These are phyloP conservation scores for Ogataea trehalophila DNA, from an alignment of 805 yeast species.

Conservation along the genomic window DNA sequence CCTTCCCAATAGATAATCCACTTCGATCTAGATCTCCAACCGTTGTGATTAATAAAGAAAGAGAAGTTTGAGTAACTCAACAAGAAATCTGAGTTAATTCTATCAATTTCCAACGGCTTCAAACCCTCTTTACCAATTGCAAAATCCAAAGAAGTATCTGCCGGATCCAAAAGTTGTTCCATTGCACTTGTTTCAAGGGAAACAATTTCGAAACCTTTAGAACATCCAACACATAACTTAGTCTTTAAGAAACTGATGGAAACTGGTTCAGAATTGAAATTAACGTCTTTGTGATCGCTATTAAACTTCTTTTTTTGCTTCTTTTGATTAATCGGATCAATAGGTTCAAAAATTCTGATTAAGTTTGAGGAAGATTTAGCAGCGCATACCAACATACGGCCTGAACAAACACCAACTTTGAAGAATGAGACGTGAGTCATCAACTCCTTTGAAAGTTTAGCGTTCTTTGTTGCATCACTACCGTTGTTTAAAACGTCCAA, in stretches of 20 bases:
- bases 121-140: slow-evolving; percentile 78
- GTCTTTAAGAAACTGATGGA: slow-evolving; percentile 87
- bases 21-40: slow-evolving; percentile 92
- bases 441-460: slow-evolving; percentile 68
- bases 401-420: slow-evolving; percentile 89
- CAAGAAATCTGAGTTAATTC: slow-evolving; percentile 83
- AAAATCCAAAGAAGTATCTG: slow-evolving; percentile 94
- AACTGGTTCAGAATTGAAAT: slow-evolving; percentile 84
- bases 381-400: slow-evolving; percentile 82
- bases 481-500: slow-evolving; percentile 53
- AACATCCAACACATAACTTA: slow-evolving; percentile 89
- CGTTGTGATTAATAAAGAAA: slow-evolving; percentile 88
- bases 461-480: slow-evolving; percentile 45
- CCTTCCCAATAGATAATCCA: slow-evolving; percentile 98
- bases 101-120: slow-evolving; percentile 87
- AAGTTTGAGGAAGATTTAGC: slow-evolving; percentile 77
- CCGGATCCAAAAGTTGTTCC: slow-evolving; percentile 93
- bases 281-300: slow-evolving; percentile 66
- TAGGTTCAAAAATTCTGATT: slow-evolving; percentile 84
- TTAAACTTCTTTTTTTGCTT: slow-evolving; percentile 68
- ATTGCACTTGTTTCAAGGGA: slow-evolving; percentile 78
- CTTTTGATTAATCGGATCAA: slow-evolving; percentile 60
- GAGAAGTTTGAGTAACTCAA: slow-evolving; percentile 90
- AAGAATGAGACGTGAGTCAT: slow-evolving; percentile 87
- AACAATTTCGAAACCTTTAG: slow-evolving; percentile 93